Conservation (phyloP, 2,329 filamentous ascomycete species). For the Colletotrichum coccodes region DNA sequence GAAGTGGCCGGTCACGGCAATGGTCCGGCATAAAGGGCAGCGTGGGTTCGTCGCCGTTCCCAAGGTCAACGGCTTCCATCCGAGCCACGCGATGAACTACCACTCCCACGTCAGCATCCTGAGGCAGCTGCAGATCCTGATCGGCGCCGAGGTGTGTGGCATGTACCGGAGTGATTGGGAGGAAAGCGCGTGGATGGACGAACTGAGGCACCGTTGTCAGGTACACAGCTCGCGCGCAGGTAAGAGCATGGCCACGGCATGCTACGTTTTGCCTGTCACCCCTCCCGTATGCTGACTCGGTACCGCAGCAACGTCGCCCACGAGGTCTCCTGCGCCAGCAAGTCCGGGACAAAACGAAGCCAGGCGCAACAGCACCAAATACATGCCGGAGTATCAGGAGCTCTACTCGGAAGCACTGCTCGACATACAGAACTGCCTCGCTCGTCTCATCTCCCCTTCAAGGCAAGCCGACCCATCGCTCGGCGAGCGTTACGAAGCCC, state of each 20-base stretch:
- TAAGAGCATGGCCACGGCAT: background rate
- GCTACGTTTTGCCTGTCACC: too few species aligned
- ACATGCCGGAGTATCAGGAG: background rate
- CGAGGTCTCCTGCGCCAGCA: background rate
- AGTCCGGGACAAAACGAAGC: background rate
- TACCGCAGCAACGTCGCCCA: background rate
- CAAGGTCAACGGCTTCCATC: constrained; percentile 35
- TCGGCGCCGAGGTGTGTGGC: background rate
- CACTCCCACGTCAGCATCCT: constrained; percentile 25
- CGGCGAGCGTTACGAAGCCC: background rate
- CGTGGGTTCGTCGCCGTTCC: background rate
- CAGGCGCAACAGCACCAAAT: background rate
- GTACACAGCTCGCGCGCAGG: background rate
- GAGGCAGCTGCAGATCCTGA: constrained; percentile 27
- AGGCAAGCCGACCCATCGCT: too few species aligned
- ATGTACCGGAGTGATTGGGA: background rate
- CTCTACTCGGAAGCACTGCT: background rate
- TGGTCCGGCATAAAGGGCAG: background rate
- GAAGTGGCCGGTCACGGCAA: background rate
- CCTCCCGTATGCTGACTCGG: background rate
- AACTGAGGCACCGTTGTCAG: background rate
- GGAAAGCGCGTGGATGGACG: background rate
- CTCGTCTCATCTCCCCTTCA: background rate
- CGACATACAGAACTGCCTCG: background rate
- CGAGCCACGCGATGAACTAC: constrained; percentile 34